These are phyloP conservation scores for Pistacia vera DNA, from an alignment of 345 rosid species.

Conservation along the genomic window DNA sequence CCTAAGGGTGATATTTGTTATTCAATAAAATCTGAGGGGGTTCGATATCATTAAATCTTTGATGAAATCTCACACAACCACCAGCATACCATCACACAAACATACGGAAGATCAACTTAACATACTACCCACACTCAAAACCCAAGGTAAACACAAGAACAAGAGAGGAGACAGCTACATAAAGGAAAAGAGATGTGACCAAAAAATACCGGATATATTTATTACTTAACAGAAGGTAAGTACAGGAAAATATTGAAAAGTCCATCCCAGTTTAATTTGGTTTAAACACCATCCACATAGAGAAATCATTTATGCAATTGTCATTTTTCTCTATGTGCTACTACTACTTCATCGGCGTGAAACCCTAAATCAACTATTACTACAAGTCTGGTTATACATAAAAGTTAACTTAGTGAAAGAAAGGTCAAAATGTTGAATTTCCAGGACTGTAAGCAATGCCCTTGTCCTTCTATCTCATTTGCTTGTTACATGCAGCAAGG, in stretches of 20 bases:
- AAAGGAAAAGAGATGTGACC: too few species aligned
- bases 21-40: too few species aligned
- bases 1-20: too few species aligned
- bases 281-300: neutral
- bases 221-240: neutral
- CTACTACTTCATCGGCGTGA: neutral
- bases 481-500: neutral
- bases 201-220: too few species aligned
- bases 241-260: neutral
- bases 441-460: neutral
- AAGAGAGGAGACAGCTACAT: too few species aligned
- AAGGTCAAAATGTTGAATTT: neutral
- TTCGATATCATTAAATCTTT: too few species aligned
- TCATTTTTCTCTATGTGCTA: neutral
- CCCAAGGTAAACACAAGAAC: too few species aligned
- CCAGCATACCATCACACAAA: conserved; percentile 35
- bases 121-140: too few species aligned
- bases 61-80: conserved; percentile 33
- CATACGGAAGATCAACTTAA: too few species aligned
- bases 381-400: neutral
- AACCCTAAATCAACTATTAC: neutral
- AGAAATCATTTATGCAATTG: neutral
- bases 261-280: neutral
- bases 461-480: neutral
- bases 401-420: neutral